phyloP scores from a whole-genome alignment of 2,329 filamentous ascomycete genomes.

The Albophoma yamanashiensis region DNA sequence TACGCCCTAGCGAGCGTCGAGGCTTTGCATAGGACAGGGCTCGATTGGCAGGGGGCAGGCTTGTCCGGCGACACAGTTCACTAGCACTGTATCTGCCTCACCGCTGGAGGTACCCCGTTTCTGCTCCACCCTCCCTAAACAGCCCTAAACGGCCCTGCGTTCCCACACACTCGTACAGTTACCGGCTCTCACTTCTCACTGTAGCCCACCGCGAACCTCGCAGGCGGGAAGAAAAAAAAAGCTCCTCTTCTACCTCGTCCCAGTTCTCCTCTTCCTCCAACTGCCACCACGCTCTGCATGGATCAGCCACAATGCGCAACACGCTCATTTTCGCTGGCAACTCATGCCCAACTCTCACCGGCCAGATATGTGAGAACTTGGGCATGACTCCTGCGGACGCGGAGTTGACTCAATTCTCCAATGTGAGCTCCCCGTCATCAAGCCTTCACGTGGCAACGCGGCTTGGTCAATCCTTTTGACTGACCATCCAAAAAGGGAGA shows the following conservation, averaged over 20 bases:
- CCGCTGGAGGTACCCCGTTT: background rate
- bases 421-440: slow-evolving; percentile 39
- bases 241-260: background rate
- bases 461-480: slow-evolving; percentile 4
- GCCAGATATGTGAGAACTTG: slow-evolving; percentile 57
- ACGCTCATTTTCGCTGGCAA: slow-evolving; percentile 59
- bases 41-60: too few species aligned
- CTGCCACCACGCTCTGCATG: background rate
- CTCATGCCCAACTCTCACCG: slow-evolving; percentile 53
- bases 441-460: background rate
- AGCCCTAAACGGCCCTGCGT: background rate
- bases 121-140: background rate
- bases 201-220: background rate
- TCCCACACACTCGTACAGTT: background rate
- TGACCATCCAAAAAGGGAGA: slow-evolving; percentile 42
- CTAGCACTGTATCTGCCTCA: background rate
- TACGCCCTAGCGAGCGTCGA: too few species aligned
- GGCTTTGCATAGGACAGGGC: too few species aligned
- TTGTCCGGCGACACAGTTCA: background rate
- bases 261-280: background rate
- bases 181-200: background rate
- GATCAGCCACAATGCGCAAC: slow-evolving; percentile 42
- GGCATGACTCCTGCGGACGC: slow-evolving; percentile 54
- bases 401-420: slow-evolving; percentile 60
- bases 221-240: background rate